Base-by-base conservation (phyloP, 2,329 filamentous ascomycete genomes). In the Metarhizium rileyi region DNA sequence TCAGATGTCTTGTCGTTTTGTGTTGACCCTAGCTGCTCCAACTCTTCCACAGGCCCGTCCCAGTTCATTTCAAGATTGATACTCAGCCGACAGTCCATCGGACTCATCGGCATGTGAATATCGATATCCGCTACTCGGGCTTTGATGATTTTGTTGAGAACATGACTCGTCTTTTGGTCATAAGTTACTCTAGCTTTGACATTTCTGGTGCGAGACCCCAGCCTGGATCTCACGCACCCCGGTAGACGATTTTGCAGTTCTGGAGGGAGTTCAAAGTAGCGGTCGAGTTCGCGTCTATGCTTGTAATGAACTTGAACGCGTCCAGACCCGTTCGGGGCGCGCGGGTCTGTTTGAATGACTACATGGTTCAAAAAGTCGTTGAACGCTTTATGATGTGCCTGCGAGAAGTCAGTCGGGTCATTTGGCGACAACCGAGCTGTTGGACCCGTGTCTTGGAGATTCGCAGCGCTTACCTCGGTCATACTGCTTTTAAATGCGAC, bases 41-140 rank as follows among this genome's bases (percentile, higher is more conserved):
- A 64, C 52, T 80, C 77, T 36, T 78, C 71, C 3, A 81, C 73
- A 0, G 86, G 60, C 2, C 90, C 88, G 3, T 89, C 77, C 72
- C 84, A 95, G 48, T 84, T 78, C 79, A 94, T 90, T 79, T 98
- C 94, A 2, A 98, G 77, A 62, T 95, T 97, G 61, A 98, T 83
- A 59, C 89, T 95, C 57, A 98, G 84, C 10, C 93, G 87, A 68
- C 90, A 95, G 67, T 98, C 93, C 61, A 96, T 87, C 3, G 81
- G 80, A 8, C 78, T 79, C 46, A 74, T 72, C 0, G 93, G 91
- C 57, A 89, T 86, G 66, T 86, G 84, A 18, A 98, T 77, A 59
- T 95, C 86, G n/a, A 96, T 71, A 63, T 98, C 90, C 25, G 81
- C 83, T 14, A 97, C 76, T n/a, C 90, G 82, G 25, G 84, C 82